Conservation (phyloP, 768 basidiomycete species). For the Agaricus subrufescens region DNA sequence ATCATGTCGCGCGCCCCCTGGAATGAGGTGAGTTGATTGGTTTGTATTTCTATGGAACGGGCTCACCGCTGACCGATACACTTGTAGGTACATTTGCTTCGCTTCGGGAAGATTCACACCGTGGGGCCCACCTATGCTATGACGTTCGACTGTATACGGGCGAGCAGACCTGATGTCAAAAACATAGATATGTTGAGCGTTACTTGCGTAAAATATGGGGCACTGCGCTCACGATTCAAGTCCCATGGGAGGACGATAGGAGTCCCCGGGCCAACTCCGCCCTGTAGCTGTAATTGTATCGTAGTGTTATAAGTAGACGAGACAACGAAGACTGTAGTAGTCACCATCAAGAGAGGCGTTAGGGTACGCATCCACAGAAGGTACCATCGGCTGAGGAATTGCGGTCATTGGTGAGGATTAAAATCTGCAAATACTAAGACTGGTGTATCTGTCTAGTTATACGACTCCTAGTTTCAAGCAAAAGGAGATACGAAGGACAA, state of each 20-base stretch:
- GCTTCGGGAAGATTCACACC: conserved; percentile 61
- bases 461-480: not conserved
- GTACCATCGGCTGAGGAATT: conserved; percentile 33
- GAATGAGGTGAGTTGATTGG: not conserved
- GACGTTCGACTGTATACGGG: conserved; percentile 47
- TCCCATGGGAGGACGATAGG: conserved; percentile 52
- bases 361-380: conserved; percentile 39
- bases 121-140: conserved; percentile 21
- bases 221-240: conserved; percentile 49
- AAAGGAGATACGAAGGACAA: no score
- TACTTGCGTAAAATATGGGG: not conserved
- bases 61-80: conserved; percentile 58
- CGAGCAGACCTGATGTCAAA: conserved; percentile 43
- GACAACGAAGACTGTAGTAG: conserved; percentile 8
- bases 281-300: conserved; percentile 18
- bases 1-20: conserved; percentile 42
- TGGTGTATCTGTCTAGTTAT: not conserved
- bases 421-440: not conserved
- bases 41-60: conserved; percentile 1
- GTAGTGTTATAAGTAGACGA: not conserved
- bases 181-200: conserved; percentile 33
- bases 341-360: conserved; percentile 48
- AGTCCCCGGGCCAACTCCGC: conserved; percentile 53
- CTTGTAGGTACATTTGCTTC: conserved; percentile 57
- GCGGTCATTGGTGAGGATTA: conserved; percentile 28